phyloP scores from a whole-genome alignment of 208 protist species.

The Entamoeba moshkovskii region DNA sequence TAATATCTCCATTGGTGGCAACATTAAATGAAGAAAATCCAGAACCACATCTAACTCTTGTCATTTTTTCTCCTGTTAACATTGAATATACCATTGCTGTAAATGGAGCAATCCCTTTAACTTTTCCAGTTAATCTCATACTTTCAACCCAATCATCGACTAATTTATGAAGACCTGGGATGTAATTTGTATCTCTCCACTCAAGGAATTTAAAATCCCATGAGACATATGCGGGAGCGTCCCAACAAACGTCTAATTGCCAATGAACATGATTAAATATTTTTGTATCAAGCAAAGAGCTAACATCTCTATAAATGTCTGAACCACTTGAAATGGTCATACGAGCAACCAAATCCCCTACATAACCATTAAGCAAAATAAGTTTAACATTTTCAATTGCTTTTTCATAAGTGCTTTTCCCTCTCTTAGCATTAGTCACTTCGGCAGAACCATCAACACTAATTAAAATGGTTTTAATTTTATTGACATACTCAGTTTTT shows the following conservation, averaged over 20 bases:
- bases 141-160: not conserved
- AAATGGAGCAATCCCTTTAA: constrained; percentile 23
- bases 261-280: constrained; percentile 31
- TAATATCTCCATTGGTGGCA: constrained; percentile 27
- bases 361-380: not conserved
- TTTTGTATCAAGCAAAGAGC: not conserved
- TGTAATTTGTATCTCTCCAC: constrained; percentile 10
- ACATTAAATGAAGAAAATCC: constrained; percentile 28
- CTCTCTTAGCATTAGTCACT: constrained; percentile 15
- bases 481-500: constrained; percentile 15
- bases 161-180: constrained; percentile 7
- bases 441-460: constrained; percentile 29
- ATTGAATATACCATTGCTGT: constrained; percentile 9
- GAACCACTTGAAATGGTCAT: constrained; percentile 22
- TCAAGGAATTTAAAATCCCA: not conserved
- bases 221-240: constrained; percentile 16
- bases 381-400: constrained; percentile 19
- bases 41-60: constrained; percentile 20
- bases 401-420: constrained; percentile 14
- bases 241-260: constrained; percentile 33
- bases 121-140: not conserved
- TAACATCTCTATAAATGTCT: constrained; percentile 29
- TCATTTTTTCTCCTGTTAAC: not conserved
- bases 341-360: constrained; percentile 22
- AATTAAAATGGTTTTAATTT: constrained; percentile 23